These are phyloP conservation scores for Xylariaceae sp. DNA, from an alignment of 2,329 filamentous ascomycete genomes.

Conservation along the genomic window DNA sequence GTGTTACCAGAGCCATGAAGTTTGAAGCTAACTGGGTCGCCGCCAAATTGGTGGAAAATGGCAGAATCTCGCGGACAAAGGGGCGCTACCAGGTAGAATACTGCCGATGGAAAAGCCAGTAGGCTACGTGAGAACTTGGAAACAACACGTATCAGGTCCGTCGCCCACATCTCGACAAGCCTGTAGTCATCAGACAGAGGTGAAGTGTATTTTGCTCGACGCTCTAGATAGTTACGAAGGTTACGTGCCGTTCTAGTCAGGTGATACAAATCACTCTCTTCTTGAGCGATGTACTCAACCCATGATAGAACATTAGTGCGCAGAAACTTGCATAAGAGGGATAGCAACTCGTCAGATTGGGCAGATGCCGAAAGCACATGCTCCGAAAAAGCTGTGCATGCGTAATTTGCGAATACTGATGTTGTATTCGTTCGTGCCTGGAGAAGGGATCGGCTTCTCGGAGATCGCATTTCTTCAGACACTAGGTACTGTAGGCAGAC, in stretches of 20 bases:
- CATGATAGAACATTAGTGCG: conserved; percentile 7
- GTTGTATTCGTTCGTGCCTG: neutral
- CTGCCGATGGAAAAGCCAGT: conserved; percentile 1
- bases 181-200: conserved; percentile 1
- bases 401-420: conserved; percentile 6
- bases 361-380: conserved; percentile 1
- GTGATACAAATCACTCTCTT: conserved; percentile 4
- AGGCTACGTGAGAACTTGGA: conserved; percentile 5
- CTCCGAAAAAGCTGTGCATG: conserved; percentile 7
- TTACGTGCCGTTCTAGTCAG: conserved; percentile 5
- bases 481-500: conserved; percentile 5
- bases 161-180: conserved; percentile 4
- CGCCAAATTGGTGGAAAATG: conserved; percentile 5
- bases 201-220: conserved; percentile 1
- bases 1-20: neutral
- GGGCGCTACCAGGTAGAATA: conserved; percentile 6
- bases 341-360: neutral
- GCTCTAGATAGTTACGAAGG: conserved; percentile 4
- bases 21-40: neutral
- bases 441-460: conserved; percentile 2
- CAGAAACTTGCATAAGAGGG: conserved; percentile 4
- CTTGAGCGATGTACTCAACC: conserved; percentile 6
- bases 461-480: conserved; percentile 5
- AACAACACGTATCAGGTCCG: conserved; percentile 7
- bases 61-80: conserved; percentile 7